Conservation (phyloP, 2,329 filamentous ascomycete species). For the Parasarocladium wereldwijsianum region DNA sequence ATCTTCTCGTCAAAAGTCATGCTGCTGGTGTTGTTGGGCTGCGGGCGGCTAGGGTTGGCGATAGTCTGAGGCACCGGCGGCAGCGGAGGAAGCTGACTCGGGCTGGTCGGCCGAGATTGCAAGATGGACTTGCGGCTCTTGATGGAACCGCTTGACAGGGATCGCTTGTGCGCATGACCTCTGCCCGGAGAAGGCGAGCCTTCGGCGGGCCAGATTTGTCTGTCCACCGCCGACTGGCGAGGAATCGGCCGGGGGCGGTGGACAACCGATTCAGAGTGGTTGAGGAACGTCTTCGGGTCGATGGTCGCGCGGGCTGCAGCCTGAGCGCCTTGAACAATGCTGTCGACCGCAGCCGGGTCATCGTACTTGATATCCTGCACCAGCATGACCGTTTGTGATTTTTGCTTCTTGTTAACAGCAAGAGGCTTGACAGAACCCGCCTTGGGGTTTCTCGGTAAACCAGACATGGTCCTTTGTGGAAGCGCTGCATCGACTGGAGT, state of each 20-base stretch:
- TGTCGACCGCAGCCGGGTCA: conserved; percentile 31
- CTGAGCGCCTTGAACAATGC: conserved; percentile 32
- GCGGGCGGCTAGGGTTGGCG: conserved; percentile 21
- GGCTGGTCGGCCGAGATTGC: conserved; percentile 26
- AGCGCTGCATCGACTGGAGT: background rate
- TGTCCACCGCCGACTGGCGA: conserved; percentile 28
- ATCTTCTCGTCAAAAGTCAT: conserved; percentile 47
- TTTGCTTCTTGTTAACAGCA: conserved; percentile 8
- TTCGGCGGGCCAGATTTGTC: conserved; percentile 32
- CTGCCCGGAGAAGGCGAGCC: conserved; percentile 17
- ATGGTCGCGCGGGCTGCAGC: too few species aligned
- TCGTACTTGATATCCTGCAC: conserved; percentile 41
- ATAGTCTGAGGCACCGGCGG: conserved; percentile 30
- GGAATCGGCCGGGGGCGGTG: conserved; percentile 42
- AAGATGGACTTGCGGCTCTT: conserved; percentile 29
- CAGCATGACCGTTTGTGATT: conserved; percentile 37
- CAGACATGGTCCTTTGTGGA: background rate
- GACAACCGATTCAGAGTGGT: conserved; percentile 19
- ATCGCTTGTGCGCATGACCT: conserved; percentile 24
- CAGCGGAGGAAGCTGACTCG: conserved; percentile 36
- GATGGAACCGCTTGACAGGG: conserved; percentile 33
- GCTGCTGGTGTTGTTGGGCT: conserved; percentile 38
- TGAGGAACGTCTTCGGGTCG: conserved; percentile 7
- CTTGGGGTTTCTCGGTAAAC: conserved; percentile 2
- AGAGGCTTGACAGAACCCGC: background rate